Percentiles rank a stretch among this genome's conserved stretches.
phyloP scores from a whole-genome alignment of 768 basidiomycete species.

The Mycena capillaripes region DNA sequence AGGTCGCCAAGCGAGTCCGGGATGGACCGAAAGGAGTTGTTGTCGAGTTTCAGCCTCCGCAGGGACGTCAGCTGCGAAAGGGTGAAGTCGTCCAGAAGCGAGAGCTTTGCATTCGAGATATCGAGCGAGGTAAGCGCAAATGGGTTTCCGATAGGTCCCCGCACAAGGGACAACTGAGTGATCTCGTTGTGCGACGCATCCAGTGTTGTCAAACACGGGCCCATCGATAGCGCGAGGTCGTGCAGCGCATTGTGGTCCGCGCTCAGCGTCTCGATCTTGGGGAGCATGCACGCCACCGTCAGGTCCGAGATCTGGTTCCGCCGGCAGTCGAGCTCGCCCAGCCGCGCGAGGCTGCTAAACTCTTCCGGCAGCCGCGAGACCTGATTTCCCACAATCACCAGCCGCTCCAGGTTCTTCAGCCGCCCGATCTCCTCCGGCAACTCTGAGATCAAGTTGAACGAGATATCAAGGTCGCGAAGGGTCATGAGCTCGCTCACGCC shows the following conservation, averaged over 20 bases:
- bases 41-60: slow-evolving; percentile 79
- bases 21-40: slow-evolving; percentile 88
- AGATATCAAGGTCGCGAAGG: slow-evolving; percentile 93
- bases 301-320: slow-evolving; percentile 89
- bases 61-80: slow-evolving; percentile 83
- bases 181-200: slow-evolving; percentile 92
- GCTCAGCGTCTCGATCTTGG: slow-evolving; percentile 73
- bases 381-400: slow-evolving; percentile 90
- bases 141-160: slow-evolving; percentile 60
- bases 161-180: slow-evolving; percentile 77
- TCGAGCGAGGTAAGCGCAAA: slow-evolving; percentile 84
- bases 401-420: slow-evolving; percentile 74
- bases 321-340: slow-evolving; percentile 85
- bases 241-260: slow-evolving; percentile 90
- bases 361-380: slow-evolving; percentile 79
- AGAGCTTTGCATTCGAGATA: slow-evolving; percentile 90
- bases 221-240: slow-evolving; percentile 83
- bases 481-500: slow-evolving; percentile 80
- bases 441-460: slow-evolving; percentile 90
- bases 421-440: slow-evolving; percentile 86
- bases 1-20: slow-evolving; percentile 89
- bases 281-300: slow-evolving; percentile 74
- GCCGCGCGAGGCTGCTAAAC: slow-evolving; percentile 65
- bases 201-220: slow-evolving; percentile 73
- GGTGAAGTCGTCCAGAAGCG: slow-evolving; percentile 81